A percentile compares a stretch with the other conserved stretches of the same genome.
Evolutionary conservation across 2,329 filamentous ascomycete genomes (phyloP).

Genomic region (Coleophoma crateriformis): DNA sequence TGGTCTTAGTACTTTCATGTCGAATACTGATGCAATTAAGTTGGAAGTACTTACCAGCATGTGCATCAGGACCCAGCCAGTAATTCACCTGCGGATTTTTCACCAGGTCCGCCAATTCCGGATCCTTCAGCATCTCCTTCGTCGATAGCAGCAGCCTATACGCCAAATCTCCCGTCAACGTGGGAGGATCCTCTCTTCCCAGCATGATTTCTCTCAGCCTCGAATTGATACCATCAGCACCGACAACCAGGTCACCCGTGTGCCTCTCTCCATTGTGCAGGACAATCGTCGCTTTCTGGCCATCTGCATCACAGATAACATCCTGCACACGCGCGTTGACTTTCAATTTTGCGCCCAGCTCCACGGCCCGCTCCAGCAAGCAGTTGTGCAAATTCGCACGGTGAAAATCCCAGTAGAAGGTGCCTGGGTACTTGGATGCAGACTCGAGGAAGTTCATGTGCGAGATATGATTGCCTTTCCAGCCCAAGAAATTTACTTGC

Average conservation of each 20-base stretch:
- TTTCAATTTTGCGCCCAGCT: conserved; percentile 31
- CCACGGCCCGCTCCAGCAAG: conserved; percentile 31
- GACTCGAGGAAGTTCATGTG: conserved; percentile 13
- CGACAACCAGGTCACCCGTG: conserved; percentile 1
- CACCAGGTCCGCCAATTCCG: conserved; percentile 31
- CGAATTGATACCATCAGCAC: conserved; percentile 27
- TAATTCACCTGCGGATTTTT: conserved; percentile 37
- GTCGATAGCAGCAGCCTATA: conserved; percentile 40
- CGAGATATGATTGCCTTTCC: conserved; percentile 21
- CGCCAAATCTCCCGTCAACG: conserved; percentile 38
- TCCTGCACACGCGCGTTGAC: conserved; percentile 32
- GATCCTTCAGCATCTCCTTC: conserved; percentile 34
- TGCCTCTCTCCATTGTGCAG: conserved; percentile 22
- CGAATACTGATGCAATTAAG: neutral
- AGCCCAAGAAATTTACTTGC: conserved; percentile 44
- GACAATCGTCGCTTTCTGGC: conserved; percentile 16
- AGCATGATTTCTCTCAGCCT: conserved; percentile 32
- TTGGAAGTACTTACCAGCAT: conserved; percentile 29
- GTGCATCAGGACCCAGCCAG: conserved; percentile 41
- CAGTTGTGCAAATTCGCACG: conserved; percentile 40
- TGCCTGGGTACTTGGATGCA: conserved; percentile 16
- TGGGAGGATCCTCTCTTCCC: conserved; percentile 38
- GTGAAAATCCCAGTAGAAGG: conserved; percentile 39
- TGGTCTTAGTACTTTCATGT: neutral
- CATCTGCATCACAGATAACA: conserved; percentile 18